Evolutionary conservation across 805 yeast genomes (phyloP), one percentile per base, ranked within the genome.

Genomic region (Lachancea lanzarotensis): DNA sequence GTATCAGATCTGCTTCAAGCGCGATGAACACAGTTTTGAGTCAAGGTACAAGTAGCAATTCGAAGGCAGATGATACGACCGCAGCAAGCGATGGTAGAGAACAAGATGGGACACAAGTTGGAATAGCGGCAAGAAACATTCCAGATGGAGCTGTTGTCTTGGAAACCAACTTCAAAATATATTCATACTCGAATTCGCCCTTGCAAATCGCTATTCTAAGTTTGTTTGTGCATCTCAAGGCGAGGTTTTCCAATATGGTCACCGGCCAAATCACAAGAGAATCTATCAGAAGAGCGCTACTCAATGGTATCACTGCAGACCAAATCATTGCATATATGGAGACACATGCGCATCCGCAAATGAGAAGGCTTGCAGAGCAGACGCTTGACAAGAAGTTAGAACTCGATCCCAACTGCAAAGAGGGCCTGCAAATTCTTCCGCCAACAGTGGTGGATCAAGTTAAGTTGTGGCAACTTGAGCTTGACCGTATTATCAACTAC

Each of bases 371-470:
- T 34, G 93, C 91, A 0, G 87, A 84, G 52, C 88, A 81, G 42
- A 76, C 69, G 43, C 59, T 81, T 33, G 80, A 78, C 48, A 84
- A 82, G 55, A 82, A 82, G 59, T 60, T 79, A 42, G 93, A 84
- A 48, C 74, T 80, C 47, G 71, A 68, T 36, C 60, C 68, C 5
- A 69, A 68, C 12, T 66, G 73, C 7, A 74, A 74, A 50, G 76
- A 79, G 52, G 60, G 75, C 50, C 55, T 80, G 47, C 81, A 82
- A 57, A 69, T 93, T 11, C 62, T 85, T 5, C 98, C 98, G 3
- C 96, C 98, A 0, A 93, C 96, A 0, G 95, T 93, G n/a, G 85
- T 87, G 1, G 99, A 93, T 65, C 99, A 93, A 63, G 86, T 93
- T 54, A 82, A 81, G 60, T 72, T 93, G 43, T 93, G 99, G 99